Evolutionary conservation across 441 rosid genomes (phyloP).

Genomic region (Pelargonium cotyledonis): DNA sequence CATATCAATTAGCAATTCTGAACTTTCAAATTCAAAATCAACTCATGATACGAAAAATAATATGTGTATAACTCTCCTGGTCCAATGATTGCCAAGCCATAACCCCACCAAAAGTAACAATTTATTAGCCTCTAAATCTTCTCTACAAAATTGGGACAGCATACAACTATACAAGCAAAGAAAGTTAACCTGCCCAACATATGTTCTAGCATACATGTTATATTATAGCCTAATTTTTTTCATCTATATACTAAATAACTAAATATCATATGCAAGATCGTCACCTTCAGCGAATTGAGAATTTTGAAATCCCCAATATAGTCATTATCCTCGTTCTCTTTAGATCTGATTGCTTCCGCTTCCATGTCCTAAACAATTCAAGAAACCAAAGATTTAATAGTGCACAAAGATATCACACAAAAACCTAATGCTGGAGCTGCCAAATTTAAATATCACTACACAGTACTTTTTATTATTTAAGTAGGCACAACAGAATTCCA

Average conservation of each 20-base stretch:
- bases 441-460: constrained; percentile 16
- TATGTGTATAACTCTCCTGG: constrained; percentile 12
- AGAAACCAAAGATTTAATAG: constrained; percentile 21
- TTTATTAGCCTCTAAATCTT: background rate
- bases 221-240: constrained; percentile 7
- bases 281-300: constrained; percentile 66
- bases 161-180: background rate
- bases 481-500: background rate
- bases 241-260: constrained; percentile 11
- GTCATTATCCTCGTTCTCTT: constrained; percentile 40
- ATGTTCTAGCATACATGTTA: background rate
- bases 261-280: constrained; percentile 4
- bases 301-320: constrained; percentile 42
- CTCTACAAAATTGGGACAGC: background rate
- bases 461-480: background rate
- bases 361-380: constrained; percentile 54
- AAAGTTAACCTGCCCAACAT: background rate
- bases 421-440: constrained; percentile 5
- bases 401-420: background rate
- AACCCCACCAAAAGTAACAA: constrained; percentile 9
- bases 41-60: background rate
- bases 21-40: constrained; percentile 3
- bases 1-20: constrained; percentile 15
- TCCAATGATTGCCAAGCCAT: background rate
- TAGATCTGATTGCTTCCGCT: constrained; percentile 41